Conservation (phyloP, 495 filamentous ascomycete genomes). For the Astrothelium macrocarpum region DNA sequence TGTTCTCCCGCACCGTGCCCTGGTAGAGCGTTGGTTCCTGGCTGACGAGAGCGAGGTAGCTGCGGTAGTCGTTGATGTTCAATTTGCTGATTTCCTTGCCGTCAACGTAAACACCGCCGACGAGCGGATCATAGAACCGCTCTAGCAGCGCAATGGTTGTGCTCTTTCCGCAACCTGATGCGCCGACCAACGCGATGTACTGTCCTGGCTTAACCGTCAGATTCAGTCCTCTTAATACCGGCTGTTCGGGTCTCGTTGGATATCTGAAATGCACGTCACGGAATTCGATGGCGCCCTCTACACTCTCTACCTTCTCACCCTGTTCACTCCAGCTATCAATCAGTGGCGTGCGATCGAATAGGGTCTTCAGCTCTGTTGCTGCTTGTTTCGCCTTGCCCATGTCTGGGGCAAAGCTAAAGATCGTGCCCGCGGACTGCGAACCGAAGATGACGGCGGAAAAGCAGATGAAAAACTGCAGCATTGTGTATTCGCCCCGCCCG, state of each 20-base stretch:
- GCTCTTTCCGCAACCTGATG: slow-evolving; percentile 53
- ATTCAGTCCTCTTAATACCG: slow-evolving; percentile 31
- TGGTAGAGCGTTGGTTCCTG: slow-evolving; percentile 86
- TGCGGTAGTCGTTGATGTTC: slow-evolving; percentile 72
- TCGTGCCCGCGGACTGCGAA: slow-evolving; percentile 73
- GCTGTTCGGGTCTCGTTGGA: slow-evolving; percentile 63
- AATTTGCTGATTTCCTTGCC: slow-evolving; percentile 61
- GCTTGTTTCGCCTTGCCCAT: slow-evolving; percentile 85
- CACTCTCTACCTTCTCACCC: slow-evolving; percentile 47
- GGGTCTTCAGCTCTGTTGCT: slow-evolving; percentile 59
- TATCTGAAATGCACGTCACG: slow-evolving; percentile 44
- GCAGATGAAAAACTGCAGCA: slow-evolving; percentile 79
- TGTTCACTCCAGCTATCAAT: slow-evolving; percentile 78
- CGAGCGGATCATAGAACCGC: slow-evolving; percentile 58
- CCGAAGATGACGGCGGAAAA: slow-evolving; percentile 74
- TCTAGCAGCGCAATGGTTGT: slow-evolving; percentile 53
- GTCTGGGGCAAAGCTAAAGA: slow-evolving; percentile 77
- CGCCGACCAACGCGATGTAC: slow-evolving; percentile 52
- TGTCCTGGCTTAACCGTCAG: slow-evolving; percentile 47
- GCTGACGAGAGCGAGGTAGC: slow-evolving; percentile 66
- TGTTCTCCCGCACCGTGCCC: slow-evolving; percentile 74
- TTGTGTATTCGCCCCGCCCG: slow-evolving; percentile 54
- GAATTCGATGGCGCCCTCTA: slow-evolving; percentile 51
- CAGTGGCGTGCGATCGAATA: slow-evolving; percentile 68
- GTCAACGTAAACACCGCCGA: slow-evolving; percentile 64